phyloP scores from a whole-genome alignment of 2,329 filamentous ascomycete genomes.

The Cercospora zeina region DNA sequence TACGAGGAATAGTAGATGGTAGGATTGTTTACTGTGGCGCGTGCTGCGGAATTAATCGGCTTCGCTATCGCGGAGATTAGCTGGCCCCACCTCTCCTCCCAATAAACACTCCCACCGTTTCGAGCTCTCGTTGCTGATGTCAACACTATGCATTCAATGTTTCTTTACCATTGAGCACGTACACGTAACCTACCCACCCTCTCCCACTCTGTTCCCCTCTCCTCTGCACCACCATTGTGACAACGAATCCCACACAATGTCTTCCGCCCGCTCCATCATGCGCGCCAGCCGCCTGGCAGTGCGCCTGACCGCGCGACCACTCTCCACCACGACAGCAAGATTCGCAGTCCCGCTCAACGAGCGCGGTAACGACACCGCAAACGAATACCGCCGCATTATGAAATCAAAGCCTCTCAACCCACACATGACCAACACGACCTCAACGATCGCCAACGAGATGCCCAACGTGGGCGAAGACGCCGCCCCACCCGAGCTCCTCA shows the following conservation, averaged over 20 bases:
- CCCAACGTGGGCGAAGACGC: conserved; percentile 59
- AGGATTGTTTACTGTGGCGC: too few relatives aligned
- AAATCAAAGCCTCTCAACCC: conserved; percentile 60
- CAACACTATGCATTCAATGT: conserved; percentile 3
- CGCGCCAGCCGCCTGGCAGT: conserved; percentile 49
- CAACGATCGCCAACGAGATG: conserved; percentile 64
- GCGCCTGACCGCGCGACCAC: conserved; percentile 40
- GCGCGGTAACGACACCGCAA: conserved; percentile 54
- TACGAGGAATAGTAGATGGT: too few relatives aligned
- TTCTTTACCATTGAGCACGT: conserved; percentile 13
- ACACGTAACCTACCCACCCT: neutral
- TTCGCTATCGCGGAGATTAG: too few relatives aligned
- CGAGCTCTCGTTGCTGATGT: conserved; percentile 13
- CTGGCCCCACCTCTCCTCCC: too few relatives aligned
- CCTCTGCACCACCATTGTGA: neutral
- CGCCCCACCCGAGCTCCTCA: conserved; percentile 62
- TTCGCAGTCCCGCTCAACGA: conserved; percentile 48
- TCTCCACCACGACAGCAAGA: conserved; percentile 43
- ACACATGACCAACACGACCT: conserved; percentile 64
- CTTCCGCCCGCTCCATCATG: conserved; percentile 47
- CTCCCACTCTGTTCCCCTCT: neutral
- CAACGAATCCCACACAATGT: conserved; percentile 43
- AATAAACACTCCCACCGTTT: neutral
- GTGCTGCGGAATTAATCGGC: too few relatives aligned
- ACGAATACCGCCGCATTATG: conserved; percentile 58